Evolutionary conservation across 2,329 filamentous ascomycete species (phyloP), one percentile per base, ranked within the genome.

Genomic region (Pseudonectria buxi): DNA sequence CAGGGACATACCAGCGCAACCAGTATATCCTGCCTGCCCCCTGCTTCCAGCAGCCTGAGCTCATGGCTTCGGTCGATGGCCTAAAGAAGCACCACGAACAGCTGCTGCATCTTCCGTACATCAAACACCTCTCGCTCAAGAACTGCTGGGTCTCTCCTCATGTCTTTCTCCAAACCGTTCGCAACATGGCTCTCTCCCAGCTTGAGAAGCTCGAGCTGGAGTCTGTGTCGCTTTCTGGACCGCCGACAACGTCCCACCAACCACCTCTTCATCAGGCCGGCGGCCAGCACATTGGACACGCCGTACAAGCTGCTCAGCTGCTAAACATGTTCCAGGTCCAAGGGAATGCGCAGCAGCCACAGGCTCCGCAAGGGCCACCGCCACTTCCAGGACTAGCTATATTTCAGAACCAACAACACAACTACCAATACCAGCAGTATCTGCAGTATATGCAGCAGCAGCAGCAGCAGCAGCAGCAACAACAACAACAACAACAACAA

Each of bases 71-170:
- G 3, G 43, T 44, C 2, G 45, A 56, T 6, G 45, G 51, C n/a
- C 57, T 63, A 5, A 53, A 54, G 25, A 53, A 50, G 10, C 49
- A 55, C 12, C 49, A 55, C 26, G 49, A 61, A 1, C 53, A 59
- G 18, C 39, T 78, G 6, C 52, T 80, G n/a, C 54, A 56, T 1
- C 67, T 86, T 29, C 74, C 72, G 3, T 56, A 74, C 46, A 55
- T 85, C 15, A 64, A 74, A 40, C 63, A 76, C 32, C 56, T 86
- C 3, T 78, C 72, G 0, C 61, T 86, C 7, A 75, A 75, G 46
- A 86, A 86, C 47, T 84, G 81, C 58, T 86, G 81, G 79, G 62
- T 77, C 10, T 71, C 72, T 3, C 80, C 81, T 1, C 63, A 71
- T 27, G 64, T 77, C 2, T 63, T 85, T 24, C 50, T 69, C 24